Conservation (phyloP, 1,284 basidiomycete species). For the Erythrobasidium hasegawianum region DNA sequence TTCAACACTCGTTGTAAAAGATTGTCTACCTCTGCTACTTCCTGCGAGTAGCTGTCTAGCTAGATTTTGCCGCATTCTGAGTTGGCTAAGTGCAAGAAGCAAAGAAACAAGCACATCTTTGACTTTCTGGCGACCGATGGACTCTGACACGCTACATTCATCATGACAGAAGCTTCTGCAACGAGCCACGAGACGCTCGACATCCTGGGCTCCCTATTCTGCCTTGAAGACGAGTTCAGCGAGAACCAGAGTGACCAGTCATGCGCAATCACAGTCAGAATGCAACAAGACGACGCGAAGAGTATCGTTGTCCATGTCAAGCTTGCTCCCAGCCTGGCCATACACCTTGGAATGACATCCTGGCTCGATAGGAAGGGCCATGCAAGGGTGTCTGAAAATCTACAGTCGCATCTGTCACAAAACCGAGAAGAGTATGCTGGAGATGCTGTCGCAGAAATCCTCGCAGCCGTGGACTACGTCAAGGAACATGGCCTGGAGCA, state of each 20-base stretch:
- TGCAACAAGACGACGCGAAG: constrained; percentile 2
- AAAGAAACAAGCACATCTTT: too few relatives aligned
- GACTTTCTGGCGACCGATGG: too few relatives aligned
- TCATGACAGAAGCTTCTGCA: not conserved
- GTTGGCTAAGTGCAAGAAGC: too few relatives aligned
- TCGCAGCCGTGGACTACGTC: not conserved
- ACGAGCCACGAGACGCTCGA: constrained; percentile 10
- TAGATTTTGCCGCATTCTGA: too few relatives aligned
- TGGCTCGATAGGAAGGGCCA: not conserved
- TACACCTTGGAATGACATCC: constrained; percentile 2
- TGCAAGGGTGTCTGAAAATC: not conserved
- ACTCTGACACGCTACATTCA: not conserved
- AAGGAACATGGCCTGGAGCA: not conserved
- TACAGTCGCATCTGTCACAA: not conserved
- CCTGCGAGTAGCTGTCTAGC: too few relatives aligned
- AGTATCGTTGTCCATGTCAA: constrained; percentile 9
- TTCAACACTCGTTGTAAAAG: too few relatives aligned
- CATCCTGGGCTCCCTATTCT: constrained; percentile 24
- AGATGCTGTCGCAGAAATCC: not conserved
- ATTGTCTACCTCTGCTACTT: too few relatives aligned
- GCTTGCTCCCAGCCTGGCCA: not conserved
- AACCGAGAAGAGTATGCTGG: not conserved
- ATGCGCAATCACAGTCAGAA: not conserved
- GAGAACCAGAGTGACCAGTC: not conserved
- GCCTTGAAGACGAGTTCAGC: constrained; percentile 25